These are phyloP conservation scores for Calonectria crousiana DNA, from an alignment of 2,329 filamentous ascomycete species.

Conservation along the genomic window DNA sequence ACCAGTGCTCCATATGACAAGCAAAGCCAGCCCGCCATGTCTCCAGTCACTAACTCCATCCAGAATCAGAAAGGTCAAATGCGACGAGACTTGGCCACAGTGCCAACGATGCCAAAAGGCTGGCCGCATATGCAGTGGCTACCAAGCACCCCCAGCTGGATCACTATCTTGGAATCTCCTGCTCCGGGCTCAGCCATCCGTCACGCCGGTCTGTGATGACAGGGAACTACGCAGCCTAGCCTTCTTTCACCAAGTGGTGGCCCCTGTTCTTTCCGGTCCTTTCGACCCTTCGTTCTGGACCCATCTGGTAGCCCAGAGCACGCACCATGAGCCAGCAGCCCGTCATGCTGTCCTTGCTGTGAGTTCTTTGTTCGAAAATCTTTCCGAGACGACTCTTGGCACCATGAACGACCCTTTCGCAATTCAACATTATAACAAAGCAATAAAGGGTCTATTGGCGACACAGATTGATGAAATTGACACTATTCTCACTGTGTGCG, in stretches of 20 bases:
- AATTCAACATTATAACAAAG: slow-evolving; percentile 56
- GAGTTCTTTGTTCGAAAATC: slow-evolving; percentile 54
- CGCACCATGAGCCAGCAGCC: slow-evolving; percentile 51
- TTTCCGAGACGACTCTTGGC: slow-evolving; percentile 27
- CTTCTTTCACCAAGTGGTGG: slow-evolving; percentile 53
- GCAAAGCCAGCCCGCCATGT: not conserved
- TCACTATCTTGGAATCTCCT: slow-evolving; percentile 52
- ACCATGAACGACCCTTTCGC: slow-evolving; percentile 47
- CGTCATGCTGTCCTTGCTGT: slow-evolving; percentile 55
- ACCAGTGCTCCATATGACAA: not conserved
- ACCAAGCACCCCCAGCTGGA: slow-evolving; percentile 50
- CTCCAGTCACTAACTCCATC: not conserved
- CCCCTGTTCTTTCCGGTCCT: slow-evolving; percentile 51
- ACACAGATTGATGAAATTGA: slow-evolving; percentile 42
- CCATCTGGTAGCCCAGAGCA: slow-evolving; percentile 52
- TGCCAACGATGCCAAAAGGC: slow-evolving; percentile 66
- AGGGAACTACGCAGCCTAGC: slow-evolving; percentile 49
- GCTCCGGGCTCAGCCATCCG: slow-evolving; percentile 39
- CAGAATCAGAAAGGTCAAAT: slow-evolving; percentile 68
- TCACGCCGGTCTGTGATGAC: slow-evolving; percentile 38
- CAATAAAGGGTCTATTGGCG: slow-evolving; percentile 50
- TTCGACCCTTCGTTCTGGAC: slow-evolving; percentile 57
- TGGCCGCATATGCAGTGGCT: slow-evolving; percentile 67
- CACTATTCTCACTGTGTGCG: slow-evolving; percentile 53
- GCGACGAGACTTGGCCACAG: slow-evolving; percentile 65